Percentiles rank a stretch among this genome's conserved stretches.
phyloP scores from a whole-genome alignment of 257 asterid genomes.

The Knoxia roxburghii region DNA sequence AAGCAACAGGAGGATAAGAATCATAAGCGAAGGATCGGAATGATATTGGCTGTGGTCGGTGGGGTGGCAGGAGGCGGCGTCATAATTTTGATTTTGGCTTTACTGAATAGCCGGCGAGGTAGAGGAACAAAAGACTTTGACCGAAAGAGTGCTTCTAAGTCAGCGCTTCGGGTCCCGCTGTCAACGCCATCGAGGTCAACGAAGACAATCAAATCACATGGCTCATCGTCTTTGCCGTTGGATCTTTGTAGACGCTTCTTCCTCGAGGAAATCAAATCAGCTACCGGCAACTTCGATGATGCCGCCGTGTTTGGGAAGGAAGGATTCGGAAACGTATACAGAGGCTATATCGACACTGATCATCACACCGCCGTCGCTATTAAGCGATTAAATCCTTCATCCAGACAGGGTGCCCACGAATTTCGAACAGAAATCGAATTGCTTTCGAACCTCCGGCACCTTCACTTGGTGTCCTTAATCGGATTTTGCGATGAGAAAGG shows the following conservation, averaged over 20 bases:
- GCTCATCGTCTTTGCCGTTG: constrained; percentile 26
- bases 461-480: constrained; percentile 55
- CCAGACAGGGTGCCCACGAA: constrained; percentile 51
- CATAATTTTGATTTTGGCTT: constrained; percentile 13
- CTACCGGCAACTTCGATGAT: constrained; percentile 39
- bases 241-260: constrained; percentile 32
- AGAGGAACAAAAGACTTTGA: constrained; percentile 25
- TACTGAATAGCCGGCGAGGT: constrained; percentile 27
- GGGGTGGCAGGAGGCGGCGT: constrained; percentile 28
- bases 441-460: constrained; percentile 57
- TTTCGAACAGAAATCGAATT: constrained; percentile 57
- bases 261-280: constrained; percentile 41
- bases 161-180: constrained; percentile 34
- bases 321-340: constrained; percentile 67
- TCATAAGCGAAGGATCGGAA: not conserved
- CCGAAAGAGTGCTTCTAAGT: constrained; percentile 16
- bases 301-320: constrained; percentile 41
- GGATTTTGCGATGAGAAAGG: constrained; percentile 53
- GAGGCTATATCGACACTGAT: constrained; percentile 33
- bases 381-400: constrained; percentile 41
- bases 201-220: constrained; percentile 20
- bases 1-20: not conserved
- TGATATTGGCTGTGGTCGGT: constrained; percentile 11
- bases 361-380: constrained; percentile 37
- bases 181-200: constrained; percentile 26